Base-by-base conservation (phyloP, 2,329 filamentous ascomycete genomes). In the Aspergillus tamarii region DNA sequence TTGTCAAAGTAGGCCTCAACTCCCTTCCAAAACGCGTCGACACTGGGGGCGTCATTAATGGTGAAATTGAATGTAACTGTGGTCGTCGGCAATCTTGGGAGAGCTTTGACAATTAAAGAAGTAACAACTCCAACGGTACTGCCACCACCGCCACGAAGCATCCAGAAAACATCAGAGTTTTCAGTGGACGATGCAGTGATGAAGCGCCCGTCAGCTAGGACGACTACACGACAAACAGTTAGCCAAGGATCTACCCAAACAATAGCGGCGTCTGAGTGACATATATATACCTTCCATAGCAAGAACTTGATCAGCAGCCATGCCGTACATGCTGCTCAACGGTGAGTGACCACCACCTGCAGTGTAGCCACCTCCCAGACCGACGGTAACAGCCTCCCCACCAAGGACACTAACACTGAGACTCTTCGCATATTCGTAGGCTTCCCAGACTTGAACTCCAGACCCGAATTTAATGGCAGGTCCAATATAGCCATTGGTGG, bases 241-340 rank as follows among this genome's bases (percentile, higher is more conserved):
- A 43, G 32, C 30, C 5, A 61, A 16, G 14, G 8, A 21, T 11
- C 1, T 23, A n/a, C 4, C 1, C 36, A 16, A 19, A n/a, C 7
- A 7, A 10, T 9, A 0, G 19, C 7, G 19, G 1, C 19, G 7
- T 26, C 26, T 4, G 26, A 4, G 26, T 5, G 4, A 26, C 26
- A 26, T 5, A 43, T 43, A 10, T n/a, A 43, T 59, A 67, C 69
- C 68, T 65, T 86, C 78, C 64, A 83, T 75, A 34, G 79, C 75
- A 19, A 89, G 76, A 0, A 83, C 80, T 54, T 89, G 82, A 67
- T 89, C 87, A 0, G 85, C 84, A 26, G 78, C 83, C 2, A 90
- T 76, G 21, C 87, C 87, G 59, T 83, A 85, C 50, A 72, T 74
- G 8, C 82, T 83, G 5, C 74, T 69, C 30, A 82, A 62, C 0